Conservation (phyloP, 768 basidiomycete species). For the Pisolithus albus region DNA sequence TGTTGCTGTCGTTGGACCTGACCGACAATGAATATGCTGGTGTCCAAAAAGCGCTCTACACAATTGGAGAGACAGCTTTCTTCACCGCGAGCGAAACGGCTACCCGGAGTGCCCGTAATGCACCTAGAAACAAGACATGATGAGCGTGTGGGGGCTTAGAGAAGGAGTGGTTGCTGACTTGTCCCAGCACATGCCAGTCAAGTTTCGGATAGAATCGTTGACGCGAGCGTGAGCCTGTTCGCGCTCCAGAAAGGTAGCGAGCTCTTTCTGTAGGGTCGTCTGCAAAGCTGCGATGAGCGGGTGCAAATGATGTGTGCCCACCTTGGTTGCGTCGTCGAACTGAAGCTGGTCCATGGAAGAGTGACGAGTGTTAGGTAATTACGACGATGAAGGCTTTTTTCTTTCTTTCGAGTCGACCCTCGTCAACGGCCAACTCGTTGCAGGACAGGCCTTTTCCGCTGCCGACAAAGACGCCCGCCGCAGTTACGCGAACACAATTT, state of each 20-base stretch:
- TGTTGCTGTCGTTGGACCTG: constrained; percentile 45
- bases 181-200: constrained; percentile 88
- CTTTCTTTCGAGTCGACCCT: neutral
- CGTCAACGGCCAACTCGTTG: no score
- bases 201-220: constrained; percentile 63
- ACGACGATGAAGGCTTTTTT: neutral
- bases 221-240: constrained; percentile 74
- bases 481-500: neutral
- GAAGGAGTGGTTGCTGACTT: constrained; percentile 50
- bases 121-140: constrained; percentile 47
- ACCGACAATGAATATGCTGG: constrained; percentile 74
- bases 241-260: constrained; percentile 68
- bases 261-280: constrained; percentile 59
- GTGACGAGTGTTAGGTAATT: neutral
- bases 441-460: no score
- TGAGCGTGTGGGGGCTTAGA: neutral
- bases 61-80: constrained; percentile 82
- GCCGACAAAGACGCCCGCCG: no score
- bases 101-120: constrained; percentile 70
- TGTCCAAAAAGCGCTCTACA: constrained; percentile 88
- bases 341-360: constrained; percentile 40
- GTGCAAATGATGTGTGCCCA: neutral
- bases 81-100: constrained; percentile 72
- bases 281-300: constrained; percentile 3
- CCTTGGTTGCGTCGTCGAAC: constrained; percentile 78